Evolutionary conservation across 2,329 filamentous ascomycete genomes (phyloP).

Genomic region (Penicillium nordicum): DNA sequence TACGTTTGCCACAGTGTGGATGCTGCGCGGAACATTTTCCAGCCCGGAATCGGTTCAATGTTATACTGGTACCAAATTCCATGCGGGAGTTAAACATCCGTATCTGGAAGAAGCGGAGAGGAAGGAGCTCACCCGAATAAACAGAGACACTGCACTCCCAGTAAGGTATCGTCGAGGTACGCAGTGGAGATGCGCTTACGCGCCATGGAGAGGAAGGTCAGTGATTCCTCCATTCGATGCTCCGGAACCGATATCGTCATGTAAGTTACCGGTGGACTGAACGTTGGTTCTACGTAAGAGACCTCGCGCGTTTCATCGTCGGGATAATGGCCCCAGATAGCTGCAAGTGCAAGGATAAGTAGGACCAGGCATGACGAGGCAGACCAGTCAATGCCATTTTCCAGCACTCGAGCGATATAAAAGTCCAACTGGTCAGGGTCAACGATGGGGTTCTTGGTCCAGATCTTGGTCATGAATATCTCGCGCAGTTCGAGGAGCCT

Average conservation of each 20-base stretch:
- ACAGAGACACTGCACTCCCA: slow-evolving; percentile 25
- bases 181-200: slow-evolving; percentile 24
- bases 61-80: slow-evolving; percentile 30
- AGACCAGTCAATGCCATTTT: slow-evolving; percentile 26
- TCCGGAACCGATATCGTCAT: slow-evolving; percentile 22
- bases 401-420: slow-evolving; percentile 20
- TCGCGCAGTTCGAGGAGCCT: slow-evolving; percentile 23
- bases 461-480: slow-evolving; percentile 25
- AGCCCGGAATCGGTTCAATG: slow-evolving; percentile 25
- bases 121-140: slow-evolving; percentile 19
- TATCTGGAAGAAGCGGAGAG: neutral
- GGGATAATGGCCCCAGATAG: slow-evolving; percentile 26
- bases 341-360: slow-evolving; percentile 24
- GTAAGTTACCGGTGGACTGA: slow-evolving; percentile 14
- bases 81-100: neutral
- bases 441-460: slow-evolving; percentile 26
- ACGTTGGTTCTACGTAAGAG: slow-evolving; percentile 10
- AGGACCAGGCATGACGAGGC: slow-evolving; percentile 23
- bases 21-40: slow-evolving; percentile 28
- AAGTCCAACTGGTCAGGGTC: slow-evolving; percentile 23
- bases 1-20: slow-evolving; percentile 28
- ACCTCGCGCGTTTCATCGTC: slow-evolving; percentile 22
- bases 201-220: slow-evolving; percentile 23
- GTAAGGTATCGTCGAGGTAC: slow-evolving; percentile 21
- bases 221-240: slow-evolving; percentile 24